These are phyloP conservation scores for Pestalotiopsis sp. DNA, from an alignment of 2,329 filamentous ascomycete genomes.

Conservation along the genomic window DNA sequence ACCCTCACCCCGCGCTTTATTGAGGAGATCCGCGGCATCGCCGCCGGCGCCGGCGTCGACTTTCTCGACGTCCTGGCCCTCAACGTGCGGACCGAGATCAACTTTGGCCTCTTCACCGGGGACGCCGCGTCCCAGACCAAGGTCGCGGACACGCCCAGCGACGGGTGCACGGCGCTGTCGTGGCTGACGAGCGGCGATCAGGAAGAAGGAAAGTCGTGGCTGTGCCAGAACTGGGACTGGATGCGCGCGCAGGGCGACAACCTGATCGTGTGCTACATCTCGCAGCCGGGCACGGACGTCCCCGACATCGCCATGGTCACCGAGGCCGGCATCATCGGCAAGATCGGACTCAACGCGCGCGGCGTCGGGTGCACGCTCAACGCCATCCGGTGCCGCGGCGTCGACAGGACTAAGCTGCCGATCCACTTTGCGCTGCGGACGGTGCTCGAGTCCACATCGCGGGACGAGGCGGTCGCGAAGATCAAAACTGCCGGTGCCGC, in stretches of 20 bases:
- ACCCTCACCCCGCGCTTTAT: slow-evolving; percentile 37
- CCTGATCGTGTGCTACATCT: slow-evolving; percentile 49
- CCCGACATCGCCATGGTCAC: slow-evolving; percentile 58
- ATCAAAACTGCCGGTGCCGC: slow-evolving; percentile 49
- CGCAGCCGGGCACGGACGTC: slow-evolving; percentile 36
- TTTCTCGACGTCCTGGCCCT: slow-evolving; percentile 58
- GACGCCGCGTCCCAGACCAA: slow-evolving; percentile 5
- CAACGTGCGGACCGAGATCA: slow-evolving; percentile 60
- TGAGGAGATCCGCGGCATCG: slow-evolving; percentile 54
- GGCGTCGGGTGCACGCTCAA: slow-evolving; percentile 65
- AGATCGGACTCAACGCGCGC: slow-evolving; percentile 63
- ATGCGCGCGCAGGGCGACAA: slow-evolving; percentile 50
- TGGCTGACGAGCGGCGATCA: background rate
- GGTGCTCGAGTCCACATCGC: slow-evolving; percentile 53
- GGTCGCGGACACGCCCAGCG: slow-evolving; percentile 21
- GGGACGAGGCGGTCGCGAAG: slow-evolving; percentile 45
- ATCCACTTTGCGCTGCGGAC: slow-evolving; percentile 63
- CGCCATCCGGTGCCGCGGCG: slow-evolving; percentile 60
- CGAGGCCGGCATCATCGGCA: slow-evolving; percentile 63
- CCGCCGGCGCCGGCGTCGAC: slow-evolving; percentile 47
- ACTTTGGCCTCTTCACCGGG: slow-evolving; percentile 54
- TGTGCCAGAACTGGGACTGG: slow-evolving; percentile 67
- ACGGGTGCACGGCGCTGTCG: too few species aligned
- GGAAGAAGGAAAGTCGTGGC: slow-evolving; percentile 29
- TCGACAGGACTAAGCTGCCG: slow-evolving; percentile 53